phyloP scores from a whole-genome alignment of 148 eudicot genomes.

The Rhododendron vialii region DNA sequence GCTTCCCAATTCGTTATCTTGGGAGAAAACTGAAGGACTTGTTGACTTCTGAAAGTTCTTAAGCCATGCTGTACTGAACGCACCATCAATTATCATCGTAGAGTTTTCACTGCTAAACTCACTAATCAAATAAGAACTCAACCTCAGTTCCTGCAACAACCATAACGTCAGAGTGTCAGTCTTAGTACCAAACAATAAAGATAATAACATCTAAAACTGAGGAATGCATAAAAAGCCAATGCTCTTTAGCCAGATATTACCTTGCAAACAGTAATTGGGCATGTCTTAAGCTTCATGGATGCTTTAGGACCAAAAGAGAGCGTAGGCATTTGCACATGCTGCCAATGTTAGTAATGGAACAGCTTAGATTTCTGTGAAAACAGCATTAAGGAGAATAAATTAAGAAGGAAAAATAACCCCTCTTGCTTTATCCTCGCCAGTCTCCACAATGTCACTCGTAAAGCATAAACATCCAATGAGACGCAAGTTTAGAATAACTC shows the following conservation, averaged over 20 bases:
- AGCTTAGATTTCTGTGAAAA: background rate
- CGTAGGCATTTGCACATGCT: conserved; percentile 96
- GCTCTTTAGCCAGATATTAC: conserved; percentile 24
- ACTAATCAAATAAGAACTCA: conserved; percentile 63
- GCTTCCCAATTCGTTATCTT: conserved; percentile 41
- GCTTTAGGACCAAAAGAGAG: conserved; percentile 96
- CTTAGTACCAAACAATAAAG: background rate
- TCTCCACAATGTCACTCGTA: background rate
- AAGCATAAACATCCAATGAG: background rate
- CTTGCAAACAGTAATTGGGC: conserved; percentile 78
- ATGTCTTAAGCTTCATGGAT: conserved; percentile 67
- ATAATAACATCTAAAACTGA: background rate
- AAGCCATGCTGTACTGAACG: conserved; percentile 75
- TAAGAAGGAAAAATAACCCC: background rate
- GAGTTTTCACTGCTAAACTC: conserved; percentile 60
- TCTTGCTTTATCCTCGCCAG: background rate
- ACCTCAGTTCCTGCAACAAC: conserved; percentile 61
- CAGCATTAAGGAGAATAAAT: background rate
- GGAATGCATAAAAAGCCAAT: background rate
- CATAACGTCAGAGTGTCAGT: conserved; percentile 11
- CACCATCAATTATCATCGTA: conserved; percentile 59
- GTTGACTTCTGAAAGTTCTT: conserved; percentile 56
- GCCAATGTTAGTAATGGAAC: conserved; percentile 30
- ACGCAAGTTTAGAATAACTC: background rate
- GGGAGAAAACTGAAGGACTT: conserved; percentile 42